phyloP scores from a whole-genome alignment of 2,329 filamentous ascomycete genomes.

The Grosmannia huntii region DNA sequence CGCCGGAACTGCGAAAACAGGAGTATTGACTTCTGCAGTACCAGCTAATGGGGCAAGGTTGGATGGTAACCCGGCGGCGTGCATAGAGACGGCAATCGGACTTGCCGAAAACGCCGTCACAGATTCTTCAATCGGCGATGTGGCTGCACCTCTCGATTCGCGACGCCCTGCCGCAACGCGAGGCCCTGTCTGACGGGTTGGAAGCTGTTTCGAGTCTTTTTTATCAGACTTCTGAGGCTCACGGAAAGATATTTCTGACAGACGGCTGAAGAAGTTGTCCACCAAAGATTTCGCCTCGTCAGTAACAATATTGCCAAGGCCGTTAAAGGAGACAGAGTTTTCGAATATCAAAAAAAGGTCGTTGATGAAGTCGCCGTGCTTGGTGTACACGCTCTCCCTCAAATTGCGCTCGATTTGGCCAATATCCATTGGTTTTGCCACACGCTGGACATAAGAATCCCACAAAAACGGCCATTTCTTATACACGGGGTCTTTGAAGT shows the following conservation, averaged over 20 bases:
- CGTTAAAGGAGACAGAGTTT: constrained; percentile 77
- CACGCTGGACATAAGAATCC: constrained; percentile 53
- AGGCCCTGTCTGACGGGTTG: constrained; percentile 32
- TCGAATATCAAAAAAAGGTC: constrained; percentile 68
- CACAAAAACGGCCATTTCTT: constrained; percentile 64
- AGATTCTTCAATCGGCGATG: constrained; percentile 18
- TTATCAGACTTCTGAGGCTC: constrained; percentile 51
- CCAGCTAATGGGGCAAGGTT: constrained; percentile 15
- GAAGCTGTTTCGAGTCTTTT: constrained; percentile 37
- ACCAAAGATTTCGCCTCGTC: constrained; percentile 41
- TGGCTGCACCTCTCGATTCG: constrained; percentile 18
- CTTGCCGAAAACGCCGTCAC: constrained; percentile 18
- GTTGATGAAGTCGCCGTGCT: constrained; percentile 57
- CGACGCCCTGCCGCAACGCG: constrained; percentile 24
- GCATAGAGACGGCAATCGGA: constrained; percentile 17
- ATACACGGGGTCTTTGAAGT: constrained; percentile 70
- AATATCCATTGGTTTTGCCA: constrained; percentile 76
- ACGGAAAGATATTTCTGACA: constrained; percentile 29
- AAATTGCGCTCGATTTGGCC: constrained; percentile 69
- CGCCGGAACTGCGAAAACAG: constrained; percentile 57
- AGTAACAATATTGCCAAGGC: constrained; percentile 60
- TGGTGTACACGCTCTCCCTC: constrained; percentile 53
- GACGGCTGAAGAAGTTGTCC: constrained; percentile 35
- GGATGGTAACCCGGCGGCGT: constrained; percentile 8
- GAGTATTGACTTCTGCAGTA: constrained; percentile 20